Conservation (phyloP, 2,329 filamentous ascomycete species). For the Dothistroma pini region DNA sequence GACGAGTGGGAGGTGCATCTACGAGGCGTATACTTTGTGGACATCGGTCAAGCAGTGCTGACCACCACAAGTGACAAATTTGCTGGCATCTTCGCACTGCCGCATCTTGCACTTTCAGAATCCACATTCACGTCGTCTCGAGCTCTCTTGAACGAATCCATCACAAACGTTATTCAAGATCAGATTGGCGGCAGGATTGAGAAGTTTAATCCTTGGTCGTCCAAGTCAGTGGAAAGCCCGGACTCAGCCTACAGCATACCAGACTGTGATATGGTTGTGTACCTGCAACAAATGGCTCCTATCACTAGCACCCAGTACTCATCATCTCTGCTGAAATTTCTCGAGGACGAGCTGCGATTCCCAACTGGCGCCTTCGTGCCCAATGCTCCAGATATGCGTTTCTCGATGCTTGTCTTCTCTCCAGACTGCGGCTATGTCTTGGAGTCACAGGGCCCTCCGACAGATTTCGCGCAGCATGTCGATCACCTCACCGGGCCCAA, state of each 20-base stretch:
- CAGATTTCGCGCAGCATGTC: slow-evolving; percentile 49
- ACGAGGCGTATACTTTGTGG: slow-evolving; percentile 81
- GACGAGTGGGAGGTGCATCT: slow-evolving; percentile 76
- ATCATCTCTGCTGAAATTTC: slow-evolving; percentile 42
- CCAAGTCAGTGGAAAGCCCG: slow-evolving; percentile 57
- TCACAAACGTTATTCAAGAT: slow-evolving; percentile 63
- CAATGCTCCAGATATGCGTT: slow-evolving; percentile 49
- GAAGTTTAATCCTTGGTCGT: slow-evolving; percentile 68
- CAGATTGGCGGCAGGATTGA: slow-evolving; percentile 58
- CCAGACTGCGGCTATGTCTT: slow-evolving; percentile 65
- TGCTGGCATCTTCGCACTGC: slow-evolving; percentile 82
- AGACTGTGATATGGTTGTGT: slow-evolving; percentile 86
- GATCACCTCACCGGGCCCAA: slow-evolving; percentile 57
- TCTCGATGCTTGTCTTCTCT: slow-evolving; percentile 61
- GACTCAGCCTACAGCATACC: slow-evolving; percentile 61
- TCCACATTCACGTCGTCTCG: slow-evolving; percentile 47
- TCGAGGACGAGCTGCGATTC: slow-evolving; percentile 58
- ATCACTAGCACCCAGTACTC: slow-evolving; percentile 27
- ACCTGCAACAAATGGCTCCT: slow-evolving; percentile 61
- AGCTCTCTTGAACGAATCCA: slow-evolving; percentile 66
- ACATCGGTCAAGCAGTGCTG: slow-evolving; percentile 73
- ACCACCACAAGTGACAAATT: slow-evolving; percentile 91
- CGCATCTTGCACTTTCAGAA: slow-evolving; percentile 68
- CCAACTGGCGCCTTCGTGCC: slow-evolving; percentile 56
- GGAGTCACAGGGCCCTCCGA: slow-evolving; percentile 57